Conservation (phyloP, 139 green algal species). For the Asterochloris sp. region DNA sequence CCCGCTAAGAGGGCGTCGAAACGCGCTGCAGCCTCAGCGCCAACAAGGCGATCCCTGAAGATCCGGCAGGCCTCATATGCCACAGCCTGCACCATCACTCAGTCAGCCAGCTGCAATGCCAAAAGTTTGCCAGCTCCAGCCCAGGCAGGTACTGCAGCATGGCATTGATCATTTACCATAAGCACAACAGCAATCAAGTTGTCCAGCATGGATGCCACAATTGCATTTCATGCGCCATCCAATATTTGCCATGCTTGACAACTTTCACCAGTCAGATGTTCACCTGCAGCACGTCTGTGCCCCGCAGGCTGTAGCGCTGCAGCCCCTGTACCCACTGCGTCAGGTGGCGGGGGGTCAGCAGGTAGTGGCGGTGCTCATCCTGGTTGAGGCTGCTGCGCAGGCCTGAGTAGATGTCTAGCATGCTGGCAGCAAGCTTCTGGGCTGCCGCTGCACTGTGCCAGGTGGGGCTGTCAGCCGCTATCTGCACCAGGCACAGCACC, state of each 20-base stretch:
- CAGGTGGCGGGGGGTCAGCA: slow-evolving; percentile 63
- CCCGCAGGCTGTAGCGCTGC: slow-evolving; percentile 21
- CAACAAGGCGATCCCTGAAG: slow-evolving; percentile 61
- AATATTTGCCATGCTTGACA: too few relatives aligned
- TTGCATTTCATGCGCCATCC: too few relatives aligned
- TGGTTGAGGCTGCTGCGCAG: slow-evolving; percentile 25
- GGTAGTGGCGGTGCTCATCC: slow-evolving; percentile 57
- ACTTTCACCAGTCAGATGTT: background rate
- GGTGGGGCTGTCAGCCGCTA: slow-evolving; percentile 4
- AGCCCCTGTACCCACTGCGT: slow-evolving; percentile 50
- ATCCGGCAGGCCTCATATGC: slow-evolving; percentile 48
- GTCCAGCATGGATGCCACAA: too few relatives aligned
- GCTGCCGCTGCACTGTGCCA: slow-evolving; percentile 12
- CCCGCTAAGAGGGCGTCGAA: slow-evolving; percentile 36
- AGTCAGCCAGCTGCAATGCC: background rate
- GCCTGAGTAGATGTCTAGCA: slow-evolving; percentile 58
- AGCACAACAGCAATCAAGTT: too few relatives aligned
- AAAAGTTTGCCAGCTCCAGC: background rate
- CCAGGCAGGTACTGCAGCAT: too few relatives aligned
- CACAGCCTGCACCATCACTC: slow-evolving; percentile 41
- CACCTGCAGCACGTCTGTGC: slow-evolving; percentile 21
- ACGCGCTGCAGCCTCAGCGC: slow-evolving; percentile 16
- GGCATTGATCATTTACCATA: too few relatives aligned
- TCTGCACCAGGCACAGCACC: background rate
- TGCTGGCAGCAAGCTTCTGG: slow-evolving; percentile 36